A percentile compares a stretch with the other conserved stretches of the same genome.
Evolutionary conservation across 371 early-diverging fungal species (phyloP).

Genomic region (Batrachochytrium dendrobatidis): DNA sequence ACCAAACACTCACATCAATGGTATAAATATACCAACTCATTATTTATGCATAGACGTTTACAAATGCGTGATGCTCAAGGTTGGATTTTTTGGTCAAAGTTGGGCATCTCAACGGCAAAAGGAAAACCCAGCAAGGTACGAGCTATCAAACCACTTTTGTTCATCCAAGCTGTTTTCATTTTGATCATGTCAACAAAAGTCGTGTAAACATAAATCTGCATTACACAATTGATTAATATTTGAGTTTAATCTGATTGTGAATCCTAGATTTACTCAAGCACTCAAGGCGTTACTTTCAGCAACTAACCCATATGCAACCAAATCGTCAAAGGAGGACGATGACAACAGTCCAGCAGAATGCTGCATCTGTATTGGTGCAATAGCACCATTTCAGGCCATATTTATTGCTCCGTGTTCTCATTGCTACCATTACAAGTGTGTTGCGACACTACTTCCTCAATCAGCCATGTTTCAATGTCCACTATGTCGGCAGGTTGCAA

Average conservation of each 20-base stretch:
- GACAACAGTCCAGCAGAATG: constrained; percentile 60
- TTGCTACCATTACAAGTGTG: constrained; percentile 92
- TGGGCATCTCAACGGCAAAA: constrained; percentile 36
- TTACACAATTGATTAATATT: not conserved
- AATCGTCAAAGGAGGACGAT: constrained; percentile 17
- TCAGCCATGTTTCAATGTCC: constrained; percentile 84
- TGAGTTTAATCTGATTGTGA: not conserved
- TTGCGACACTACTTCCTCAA: constrained; percentile 60
- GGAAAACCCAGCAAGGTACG: constrained; percentile 40
- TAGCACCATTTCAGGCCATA: constrained; percentile 86
- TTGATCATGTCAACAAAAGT: constrained; percentile 2
- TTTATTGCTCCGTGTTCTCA: constrained; percentile 94
- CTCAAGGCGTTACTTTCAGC: constrained; percentile 40
- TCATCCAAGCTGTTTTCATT: not conserved
- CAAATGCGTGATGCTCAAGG: constrained; percentile 31
- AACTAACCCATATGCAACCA: constrained; percentile 40
- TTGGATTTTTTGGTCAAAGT: constrained; percentile 39
- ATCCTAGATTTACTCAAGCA: constrained; percentile 35
- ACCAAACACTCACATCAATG: not conserved
- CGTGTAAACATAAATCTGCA: not conserved
- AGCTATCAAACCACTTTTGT: not conserved
- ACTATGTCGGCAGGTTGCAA: constrained; percentile 87
- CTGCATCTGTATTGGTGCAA: constrained; percentile 87
- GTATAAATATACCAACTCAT: not conserved
- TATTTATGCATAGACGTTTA: constrained; percentile 35